Evolutionary conservation across 495 filamentous ascomycete genomes (phyloP), one percentile per base, ranked within the genome.

Genomic region (Aspergillus biplanus): DNA sequence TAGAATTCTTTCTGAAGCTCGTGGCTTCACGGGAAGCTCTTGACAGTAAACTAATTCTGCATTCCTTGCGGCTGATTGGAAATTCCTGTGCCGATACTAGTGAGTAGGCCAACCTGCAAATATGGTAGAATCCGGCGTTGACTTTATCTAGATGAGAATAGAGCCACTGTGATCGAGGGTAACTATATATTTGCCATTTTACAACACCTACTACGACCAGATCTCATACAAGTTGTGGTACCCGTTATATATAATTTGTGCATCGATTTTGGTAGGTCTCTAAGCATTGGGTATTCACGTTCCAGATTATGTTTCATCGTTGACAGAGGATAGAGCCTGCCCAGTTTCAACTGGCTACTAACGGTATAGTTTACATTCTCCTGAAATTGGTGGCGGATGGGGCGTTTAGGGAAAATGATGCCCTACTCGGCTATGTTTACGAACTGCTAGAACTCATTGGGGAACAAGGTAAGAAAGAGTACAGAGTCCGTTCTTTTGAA

Each of bases 1-100:
- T 94, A 27, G 78, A 81, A 4, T 89, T 91, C 62, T 90, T 91
- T 65, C 77, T 92, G 9, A 68, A 78, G 16, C 64, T 88, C 6
- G 65, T 90, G 48, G 72, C 83, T 9, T 75, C 69, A 0, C 72
- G 66, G 33, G 66, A 75, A 16, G 71, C 72, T 2, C 60, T 71
- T 27, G 71, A 82, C 12, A 58, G 71, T 18, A 62, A 64, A 34
- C 56, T 82, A 33, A 62, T 80, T 35, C 72, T 83, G 7, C 87
- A 91, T 65, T 80, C 84, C 33, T 75, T 95, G 34, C 85, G 90
- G 15, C 64, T 94, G 31, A 78, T 92, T 67, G 91, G 89, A 3
- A 94, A 94, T 73, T 86, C 86, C n/a, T 93, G 90, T 73, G 91
- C 91, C 49, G 91, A 94, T 69, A 89, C 86, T 58, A 86, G 90